Evolutionary conservation across 768 basidiomycete species (phyloP).

Genomic region (Rhodotorula kratochvilovae): DNA sequence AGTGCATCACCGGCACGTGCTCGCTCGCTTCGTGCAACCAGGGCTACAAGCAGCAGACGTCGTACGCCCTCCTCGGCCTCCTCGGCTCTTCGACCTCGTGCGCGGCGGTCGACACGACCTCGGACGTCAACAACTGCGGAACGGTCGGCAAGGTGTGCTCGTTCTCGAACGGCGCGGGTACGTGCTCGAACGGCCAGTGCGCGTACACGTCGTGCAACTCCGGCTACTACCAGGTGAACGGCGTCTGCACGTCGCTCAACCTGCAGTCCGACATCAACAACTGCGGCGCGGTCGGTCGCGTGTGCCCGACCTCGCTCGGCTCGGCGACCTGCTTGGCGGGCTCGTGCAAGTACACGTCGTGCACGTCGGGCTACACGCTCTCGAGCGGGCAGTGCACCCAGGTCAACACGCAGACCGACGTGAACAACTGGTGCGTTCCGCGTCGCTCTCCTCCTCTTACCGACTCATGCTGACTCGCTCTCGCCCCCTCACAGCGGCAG

Average conservation of each 20-base stretch:
- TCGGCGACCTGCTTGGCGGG: slow-evolving; percentile 7
- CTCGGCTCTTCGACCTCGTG: slow-evolving; percentile 11
- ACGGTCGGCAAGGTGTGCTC: slow-evolving; percentile 10
- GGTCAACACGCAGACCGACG: slow-evolving; percentile 14
- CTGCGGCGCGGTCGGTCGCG: slow-evolving; percentile 31
- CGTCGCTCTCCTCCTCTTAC: background rate
- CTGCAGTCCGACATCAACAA: slow-evolving; percentile 19
- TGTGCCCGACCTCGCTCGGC: slow-evolving; percentile 24
- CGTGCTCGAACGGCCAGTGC: slow-evolving; percentile 21
- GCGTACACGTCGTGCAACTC: slow-evolving; percentile 22
- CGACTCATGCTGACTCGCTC: background rate
- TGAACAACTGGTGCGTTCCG: slow-evolving; percentile 5
- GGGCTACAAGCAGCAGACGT: slow-evolving; percentile 18
- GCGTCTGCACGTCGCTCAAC: slow-evolving; percentile 26
- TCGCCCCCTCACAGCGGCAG: background rate
- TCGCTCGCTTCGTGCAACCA: slow-evolving; percentile 21
- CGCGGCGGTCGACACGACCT: background rate
- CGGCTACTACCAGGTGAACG: slow-evolving; percentile 33
- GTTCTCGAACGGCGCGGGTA: slow-evolving; percentile 22
- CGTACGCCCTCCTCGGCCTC: slow-evolving; percentile 10
- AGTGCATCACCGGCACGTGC: slow-evolving; percentile 26
- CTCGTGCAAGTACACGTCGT: slow-evolving; percentile 17
- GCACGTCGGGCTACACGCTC: slow-evolving; percentile 18
- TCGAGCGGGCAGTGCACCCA: background rate
- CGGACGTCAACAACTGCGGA: slow-evolving; percentile 6